Conservation (phyloP, 1,284 basidiomycete species). For the Phellinidium pouzarii region DNA sequence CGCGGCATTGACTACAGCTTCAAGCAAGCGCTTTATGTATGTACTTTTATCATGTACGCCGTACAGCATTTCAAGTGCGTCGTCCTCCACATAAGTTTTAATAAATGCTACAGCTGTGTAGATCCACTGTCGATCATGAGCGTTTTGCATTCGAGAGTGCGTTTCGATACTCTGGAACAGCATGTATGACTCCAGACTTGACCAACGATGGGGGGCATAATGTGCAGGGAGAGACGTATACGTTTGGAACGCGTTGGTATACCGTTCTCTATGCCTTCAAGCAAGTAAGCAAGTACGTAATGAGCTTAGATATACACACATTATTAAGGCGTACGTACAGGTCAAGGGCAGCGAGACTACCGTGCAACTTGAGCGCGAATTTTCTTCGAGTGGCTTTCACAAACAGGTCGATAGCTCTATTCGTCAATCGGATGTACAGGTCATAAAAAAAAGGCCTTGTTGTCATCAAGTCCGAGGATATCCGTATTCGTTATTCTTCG, state of each 20-base stretch:
- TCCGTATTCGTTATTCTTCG: constrained; percentile 54
- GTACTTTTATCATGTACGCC: constrained; percentile 41
- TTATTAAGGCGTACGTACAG: constrained; percentile 45
- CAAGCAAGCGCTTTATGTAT: constrained; percentile 50
- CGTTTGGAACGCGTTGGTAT: constrained; percentile 55
- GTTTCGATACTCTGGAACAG: constrained; percentile 63
- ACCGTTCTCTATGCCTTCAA: constrained; percentile 57
- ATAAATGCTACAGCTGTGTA: constrained; percentile 63
- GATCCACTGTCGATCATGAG: constrained; percentile 67
- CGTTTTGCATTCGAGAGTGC: constrained; percentile 45
- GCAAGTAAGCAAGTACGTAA: constrained; percentile 13
- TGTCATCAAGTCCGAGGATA: constrained; percentile 54
- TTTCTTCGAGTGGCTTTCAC: constrained; percentile 74
- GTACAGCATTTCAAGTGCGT: constrained; percentile 45
- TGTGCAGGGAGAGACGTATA: constrained; percentile 76
- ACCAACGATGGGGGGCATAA: constrained; percentile 76
- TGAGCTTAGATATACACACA: constrained; percentile 12
- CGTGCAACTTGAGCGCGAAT: constrained; percentile 79
- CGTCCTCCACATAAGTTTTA: constrained; percentile 53
- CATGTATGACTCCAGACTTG: constrained; percentile 69
- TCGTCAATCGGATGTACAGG: constrained; percentile 67
- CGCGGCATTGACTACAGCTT: constrained; percentile 42
- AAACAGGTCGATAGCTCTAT: constrained; percentile 79
- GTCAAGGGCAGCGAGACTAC: constrained; percentile 80
- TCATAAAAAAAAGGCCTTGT: constrained; percentile 63